Base-by-base conservation (phyloP, 2,329 filamentous ascomycete species). In the Diaporthe vaccinii region DNA sequence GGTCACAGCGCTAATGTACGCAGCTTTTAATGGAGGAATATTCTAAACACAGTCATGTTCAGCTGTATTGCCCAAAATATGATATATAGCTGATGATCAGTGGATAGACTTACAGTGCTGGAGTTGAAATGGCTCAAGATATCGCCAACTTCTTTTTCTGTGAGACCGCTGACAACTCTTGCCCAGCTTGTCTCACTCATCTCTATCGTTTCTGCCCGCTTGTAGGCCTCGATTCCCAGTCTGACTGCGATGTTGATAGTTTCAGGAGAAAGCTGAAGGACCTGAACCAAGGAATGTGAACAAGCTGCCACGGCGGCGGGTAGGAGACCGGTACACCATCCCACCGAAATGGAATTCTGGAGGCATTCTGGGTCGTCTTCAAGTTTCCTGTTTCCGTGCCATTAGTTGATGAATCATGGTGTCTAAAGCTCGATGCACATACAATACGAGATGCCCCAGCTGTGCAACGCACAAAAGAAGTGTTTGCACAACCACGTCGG, bases 401-500 rank as follows among this genome's bases (percentile, higher is more conserved):
- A 12, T 68, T 12, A 68, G 46, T 12, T 25, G 0, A 5, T 28
- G 65, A 6, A 28, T 17, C 1, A 17, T 31, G 10, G 1, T 3
- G 2, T 4, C 1, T 4, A 2, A 51, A 28, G 15, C 22, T 39
- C n/a, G 10, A 7, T 25, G 2, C 7, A 53, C 65, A 3, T 68
- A 68, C 65, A 68, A 39, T 7, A 68, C n/a, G 3, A 68, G 65
- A 68, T 68, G 46, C 4, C 65, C 65, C 14, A 68, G 65, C n/a
- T 68, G 65, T 28, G 65, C 65, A 31, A 68, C 65, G 9, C 65
- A 68, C 15, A 68, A 34, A 12, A 68, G 65, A 20, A 68, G 65
- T 8, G 65, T 68, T 36, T 68, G 65, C 8, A 53, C 65, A 8
- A 68, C 34, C n/a, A 68, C 65, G 8, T 68, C 65, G 2, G 65